phyloP scores from a whole-genome alignment of 139 green algal species.

The Volvox africanus region DNA sequence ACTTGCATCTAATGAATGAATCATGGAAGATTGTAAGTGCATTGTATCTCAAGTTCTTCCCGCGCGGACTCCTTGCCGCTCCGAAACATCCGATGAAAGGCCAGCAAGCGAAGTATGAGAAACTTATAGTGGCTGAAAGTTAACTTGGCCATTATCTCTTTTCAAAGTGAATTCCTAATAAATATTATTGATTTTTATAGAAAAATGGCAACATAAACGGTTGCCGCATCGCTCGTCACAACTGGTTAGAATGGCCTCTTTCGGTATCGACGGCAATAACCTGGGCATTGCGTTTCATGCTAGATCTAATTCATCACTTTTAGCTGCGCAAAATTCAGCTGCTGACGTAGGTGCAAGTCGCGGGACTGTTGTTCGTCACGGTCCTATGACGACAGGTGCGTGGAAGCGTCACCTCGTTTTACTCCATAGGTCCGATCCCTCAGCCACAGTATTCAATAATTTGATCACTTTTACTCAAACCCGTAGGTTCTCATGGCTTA shows the following conservation, averaged over 20 bases:
- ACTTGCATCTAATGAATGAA: too few relatives aligned
- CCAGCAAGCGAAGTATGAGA: neutral
- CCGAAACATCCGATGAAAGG: slow-evolving; percentile 7
- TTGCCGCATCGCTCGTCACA: neutral
- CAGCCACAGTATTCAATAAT: neutral
- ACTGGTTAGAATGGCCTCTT: slow-evolving; percentile 13
- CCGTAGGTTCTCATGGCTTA: neutral
- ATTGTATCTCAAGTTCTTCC: neutral
- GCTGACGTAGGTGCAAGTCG: neutral
- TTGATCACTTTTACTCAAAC: neutral
- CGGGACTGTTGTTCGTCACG: neutral
- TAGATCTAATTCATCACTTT: neutral
- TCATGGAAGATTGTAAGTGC: too few relatives aligned
- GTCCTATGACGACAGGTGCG: slow-evolving; percentile 22
- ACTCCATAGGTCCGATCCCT: neutral
- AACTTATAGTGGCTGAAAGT: neutral
- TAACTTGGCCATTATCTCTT: neutral
- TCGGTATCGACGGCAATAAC: neutral
- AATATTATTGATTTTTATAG: neutral
- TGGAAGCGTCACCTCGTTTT: neutral
- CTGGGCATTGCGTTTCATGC: slow-evolving; percentile 6
- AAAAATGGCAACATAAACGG: neutral
- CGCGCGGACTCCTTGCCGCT: neutral
- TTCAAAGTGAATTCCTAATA: neutral
- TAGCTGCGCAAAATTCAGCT: neutral